Percentiles rank a stretch among this genome's conserved stretches.
phyloP scores from a whole-genome alignment of 129 eudicot genomes.

The Escallonia herrerae region DNA sequence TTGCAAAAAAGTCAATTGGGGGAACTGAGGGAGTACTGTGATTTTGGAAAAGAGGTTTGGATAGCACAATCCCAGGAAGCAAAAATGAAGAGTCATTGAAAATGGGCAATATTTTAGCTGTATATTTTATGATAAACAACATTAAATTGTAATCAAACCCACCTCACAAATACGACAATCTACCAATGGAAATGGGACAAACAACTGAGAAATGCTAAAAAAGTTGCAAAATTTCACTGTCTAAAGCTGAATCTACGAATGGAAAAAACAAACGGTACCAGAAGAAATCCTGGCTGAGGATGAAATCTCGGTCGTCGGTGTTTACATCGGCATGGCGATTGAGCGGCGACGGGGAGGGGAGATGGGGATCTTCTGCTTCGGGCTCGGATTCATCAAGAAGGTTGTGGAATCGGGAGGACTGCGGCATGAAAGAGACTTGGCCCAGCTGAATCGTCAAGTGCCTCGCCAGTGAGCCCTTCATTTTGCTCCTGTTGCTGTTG shows the following conservation, averaged over 20 bases:
- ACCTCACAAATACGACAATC: too few species aligned
- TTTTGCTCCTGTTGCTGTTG: constrained; percentile 17
- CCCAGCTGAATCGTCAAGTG: constrained; percentile 50
- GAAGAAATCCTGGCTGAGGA: constrained; percentile 89
- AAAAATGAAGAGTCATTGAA: too few species aligned
- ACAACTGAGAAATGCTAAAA: too few species aligned
- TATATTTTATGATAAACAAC: too few species aligned
- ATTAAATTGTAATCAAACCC: too few species aligned
- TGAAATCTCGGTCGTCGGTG: constrained; percentile 40
- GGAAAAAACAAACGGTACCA: constrained; percentile 31
- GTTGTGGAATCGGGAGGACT: constrained; percentile 32
- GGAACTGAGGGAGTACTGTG: too few species aligned
- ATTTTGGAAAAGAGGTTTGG: too few species aligned
- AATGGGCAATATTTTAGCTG: too few species aligned
- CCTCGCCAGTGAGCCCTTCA: constrained; percentile 38
- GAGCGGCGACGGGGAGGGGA: constrained; percentile 23
- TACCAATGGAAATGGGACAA: too few species aligned
- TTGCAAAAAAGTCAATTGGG: too few species aligned
- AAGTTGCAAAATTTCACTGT: too few species aligned
- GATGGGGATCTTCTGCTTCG: constrained; percentile 10
- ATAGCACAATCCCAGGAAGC: too few species aligned
- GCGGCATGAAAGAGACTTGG: constrained; percentile 31
- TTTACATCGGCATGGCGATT: constrained; percentile 27
- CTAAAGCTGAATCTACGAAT: background rate
- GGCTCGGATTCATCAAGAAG: constrained; percentile 35